Conservation (phyloP, 495 filamentous ascomycete genomes). For the Penicillium taxi region DNA sequence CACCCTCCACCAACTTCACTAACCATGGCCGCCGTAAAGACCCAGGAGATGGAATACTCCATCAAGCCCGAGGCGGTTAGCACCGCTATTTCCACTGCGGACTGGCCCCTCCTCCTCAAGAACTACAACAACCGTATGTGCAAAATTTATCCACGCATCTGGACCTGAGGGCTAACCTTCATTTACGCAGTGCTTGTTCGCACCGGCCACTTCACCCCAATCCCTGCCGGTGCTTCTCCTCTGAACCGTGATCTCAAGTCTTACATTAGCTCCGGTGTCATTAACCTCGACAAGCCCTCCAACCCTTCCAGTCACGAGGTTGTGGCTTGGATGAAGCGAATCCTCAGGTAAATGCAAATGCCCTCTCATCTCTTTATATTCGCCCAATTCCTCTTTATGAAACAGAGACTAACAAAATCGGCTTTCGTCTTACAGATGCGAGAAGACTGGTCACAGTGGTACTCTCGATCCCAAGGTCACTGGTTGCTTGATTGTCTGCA, state of each 20-base stretch:
- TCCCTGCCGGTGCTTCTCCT: slow-evolving; percentile 78
- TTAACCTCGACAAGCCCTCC: slow-evolving; percentile 96
- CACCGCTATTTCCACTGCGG: slow-evolving; percentile 64
- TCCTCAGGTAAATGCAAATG: slow-evolving; percentile 62
- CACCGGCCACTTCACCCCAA: slow-evolving; percentile 89
- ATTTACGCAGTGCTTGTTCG: slow-evolving; percentile 62
- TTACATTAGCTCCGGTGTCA: slow-evolving; percentile 91
- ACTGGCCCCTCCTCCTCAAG: slow-evolving; percentile 86
- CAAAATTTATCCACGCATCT: slow-evolving; percentile 5
- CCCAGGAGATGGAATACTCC: slow-evolving; percentile 58
- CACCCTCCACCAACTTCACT: slow-evolving; percentile 12
- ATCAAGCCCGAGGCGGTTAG: slow-evolving; percentile 79
- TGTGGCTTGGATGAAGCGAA: slow-evolving; percentile 97
- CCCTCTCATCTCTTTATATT: slow-evolving; percentile 1
- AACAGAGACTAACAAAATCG: slow-evolving; percentile 2
- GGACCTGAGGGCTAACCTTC: slow-evolving; percentile 17
- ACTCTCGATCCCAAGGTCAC: slow-evolving; percentile 94
- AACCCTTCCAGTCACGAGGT: slow-evolving; percentile 98
- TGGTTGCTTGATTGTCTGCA: slow-evolving; percentile 90
- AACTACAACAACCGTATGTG: slow-evolving; percentile 74
- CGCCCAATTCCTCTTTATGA: neutral
- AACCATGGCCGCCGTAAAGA: slow-evolving; percentile 53
- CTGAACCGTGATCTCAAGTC: slow-evolving; percentile 88
- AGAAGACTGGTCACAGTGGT: slow-evolving; percentile 96
- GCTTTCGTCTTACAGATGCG: slow-evolving; percentile 55